phyloP scores from a whole-genome alignment of 1,284 basidiomycete genomes.

The Malassezia pachydermatis region DNA sequence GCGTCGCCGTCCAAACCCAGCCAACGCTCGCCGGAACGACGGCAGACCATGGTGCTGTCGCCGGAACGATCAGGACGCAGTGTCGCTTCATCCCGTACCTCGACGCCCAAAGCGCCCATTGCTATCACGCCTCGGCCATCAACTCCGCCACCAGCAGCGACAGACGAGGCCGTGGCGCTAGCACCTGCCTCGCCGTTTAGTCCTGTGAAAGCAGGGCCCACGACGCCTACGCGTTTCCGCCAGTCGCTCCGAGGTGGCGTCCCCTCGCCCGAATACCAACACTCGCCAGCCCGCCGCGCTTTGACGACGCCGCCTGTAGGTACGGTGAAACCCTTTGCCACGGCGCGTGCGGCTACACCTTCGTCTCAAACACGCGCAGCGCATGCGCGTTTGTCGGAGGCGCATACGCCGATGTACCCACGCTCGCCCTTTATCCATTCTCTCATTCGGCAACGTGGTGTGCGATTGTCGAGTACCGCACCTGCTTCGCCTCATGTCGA shows the following conservation, averaged over 20 bases:
- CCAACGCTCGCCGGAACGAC: conserved; percentile 15
- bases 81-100: neutral
- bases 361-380: conserved; percentile 1
- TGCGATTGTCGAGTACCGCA: conserved; percentile 14
- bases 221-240: conserved; percentile 25
- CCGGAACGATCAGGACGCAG: neutral
- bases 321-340: neutral
- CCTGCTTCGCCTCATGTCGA: conserved; percentile 16
- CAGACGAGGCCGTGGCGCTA: neutral
- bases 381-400: conserved; percentile 6
- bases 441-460: conserved; percentile 18
- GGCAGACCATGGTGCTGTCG: conserved; percentile 14
- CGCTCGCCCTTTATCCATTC: conserved; percentile 18
- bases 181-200: neutral
- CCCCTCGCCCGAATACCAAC: conserved; percentile 26
- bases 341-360: conserved; percentile 4
- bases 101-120: neutral
- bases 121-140: neutral
- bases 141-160: neutral
- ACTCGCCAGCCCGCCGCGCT: conserved; percentile 27
- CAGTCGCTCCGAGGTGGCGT: conserved; percentile 35
- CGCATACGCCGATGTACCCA: conserved; percentile 1
- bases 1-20: conserved; percentile 15
- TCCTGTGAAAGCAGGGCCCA: neutral
- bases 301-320: conserved; percentile 9